Base-by-base conservation (phyloP, 2,329 filamentous ascomycete genomes). In the Xylariales sp. region DNA sequence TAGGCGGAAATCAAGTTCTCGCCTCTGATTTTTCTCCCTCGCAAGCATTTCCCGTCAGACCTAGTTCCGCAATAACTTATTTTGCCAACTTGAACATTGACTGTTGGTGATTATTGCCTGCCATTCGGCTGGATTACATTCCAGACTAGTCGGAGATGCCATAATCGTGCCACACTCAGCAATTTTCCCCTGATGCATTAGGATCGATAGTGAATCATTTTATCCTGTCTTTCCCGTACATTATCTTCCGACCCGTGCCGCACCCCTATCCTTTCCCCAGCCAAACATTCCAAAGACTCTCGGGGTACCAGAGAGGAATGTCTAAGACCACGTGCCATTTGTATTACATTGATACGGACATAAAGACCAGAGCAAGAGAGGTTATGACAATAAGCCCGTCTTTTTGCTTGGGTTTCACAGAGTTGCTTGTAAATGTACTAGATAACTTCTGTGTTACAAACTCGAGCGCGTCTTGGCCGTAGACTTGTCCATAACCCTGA, bases 401-500 rank as follows among this genome's bases (percentile, higher is more conserved):
- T 45, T 54, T 50, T 43, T 18, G 54, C 48, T 14, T 50, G 18
- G 9, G 4, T 34, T 14, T 63, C 41, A 12, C 12, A 23, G 56
- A 41, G 34, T 58, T 41, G 34, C 48, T 48, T 1, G 16, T 41
- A n/a, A 32, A 48, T 23, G 14, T 41, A n/a, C 64, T 52, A 7
- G 60, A 59, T 52, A 88, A 69, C 78, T 86, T 87, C 74, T 78
- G 81, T 76, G 87, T 83, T 69, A 89, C 84, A 71, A 90, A 90
- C 14, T 79, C 73, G 43, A 89, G 75, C n/a, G 87, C 87, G 53
- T 84, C 81, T 41, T 81, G 78, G 2, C 87, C 88, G 71, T 89
- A 90, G 68, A 84, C 83, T 62, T 76, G 79, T 1, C 86, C 86
- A 69, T 90, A 90, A 1, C 84, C 83, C 75, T 89, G 84, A 73